Percentiles rank a stretch among this genome's conserved stretches.
Conservation (phyloP, 2,329 filamentous ascomycete species). For the Aspergillus pseudoglaucus region DNA sequence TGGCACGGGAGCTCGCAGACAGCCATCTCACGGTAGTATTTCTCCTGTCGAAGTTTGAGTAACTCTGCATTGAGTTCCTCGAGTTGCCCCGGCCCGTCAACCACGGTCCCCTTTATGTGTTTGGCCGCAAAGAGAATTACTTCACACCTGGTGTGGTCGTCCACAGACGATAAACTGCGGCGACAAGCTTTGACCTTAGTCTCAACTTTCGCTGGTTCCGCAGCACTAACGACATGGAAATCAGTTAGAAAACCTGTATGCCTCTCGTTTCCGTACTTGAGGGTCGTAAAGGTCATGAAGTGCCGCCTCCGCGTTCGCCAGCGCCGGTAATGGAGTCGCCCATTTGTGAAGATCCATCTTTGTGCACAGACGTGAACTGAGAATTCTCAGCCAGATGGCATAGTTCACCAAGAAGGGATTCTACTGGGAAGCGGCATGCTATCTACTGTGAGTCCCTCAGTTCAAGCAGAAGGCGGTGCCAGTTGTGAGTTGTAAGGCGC, state of each 20-base stretch:
- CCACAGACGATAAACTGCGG: background rate
- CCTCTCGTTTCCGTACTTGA: background rate
- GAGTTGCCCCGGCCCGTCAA: background rate
- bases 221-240: background rate
- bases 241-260: background rate
- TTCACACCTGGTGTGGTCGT: background rate
- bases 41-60: background rate
- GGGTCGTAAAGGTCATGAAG: background rate
- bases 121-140: background rate
- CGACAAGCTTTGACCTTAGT: background rate
- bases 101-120: background rate
- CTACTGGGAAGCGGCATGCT: background rate
- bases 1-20: background rate
- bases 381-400: background rate
- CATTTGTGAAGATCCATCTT: background rate
- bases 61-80: background rate
- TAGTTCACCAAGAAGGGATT: background rate
- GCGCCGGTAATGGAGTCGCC: background rate
- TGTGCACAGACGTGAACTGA: background rate
- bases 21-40: background rate
- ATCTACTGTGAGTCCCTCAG: background rate
- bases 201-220: background rate
- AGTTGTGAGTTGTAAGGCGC: background rate
- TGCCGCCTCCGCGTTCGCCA: background rate
- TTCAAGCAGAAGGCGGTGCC: background rate